Evolutionary conservation across 345 rosid species (phyloP).

Genomic region (Viola odorata): DNA sequence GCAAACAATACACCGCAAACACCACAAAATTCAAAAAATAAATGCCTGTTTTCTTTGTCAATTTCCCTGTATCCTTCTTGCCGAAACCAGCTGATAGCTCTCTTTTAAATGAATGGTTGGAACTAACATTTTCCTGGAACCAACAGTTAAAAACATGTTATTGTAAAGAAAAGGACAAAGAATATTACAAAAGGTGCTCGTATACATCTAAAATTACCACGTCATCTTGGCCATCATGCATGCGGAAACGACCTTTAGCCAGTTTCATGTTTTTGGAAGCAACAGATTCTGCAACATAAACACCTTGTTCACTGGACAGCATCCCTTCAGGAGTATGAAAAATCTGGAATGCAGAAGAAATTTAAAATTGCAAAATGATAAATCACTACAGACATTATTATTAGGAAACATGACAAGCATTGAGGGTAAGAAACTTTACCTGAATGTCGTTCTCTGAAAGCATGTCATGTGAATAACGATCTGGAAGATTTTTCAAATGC

Average conservation of each 20-base stretch:
- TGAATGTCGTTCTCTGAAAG: conserved; percentile 71
- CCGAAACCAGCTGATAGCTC: conserved; percentile 49
- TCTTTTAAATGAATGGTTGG: conserved; percentile 56
- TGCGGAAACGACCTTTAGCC: conserved; percentile 53
- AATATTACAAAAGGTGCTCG: background rate
- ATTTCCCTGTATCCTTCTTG: conserved; percentile 62
- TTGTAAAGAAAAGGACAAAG: background rate
- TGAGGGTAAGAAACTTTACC: conserved; percentile 30
- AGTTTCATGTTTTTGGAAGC: conserved; percentile 59
- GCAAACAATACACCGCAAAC: conserved; percentile 10
- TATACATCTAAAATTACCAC: conserved; percentile 19
- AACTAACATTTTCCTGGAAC: conserved; percentile 36
- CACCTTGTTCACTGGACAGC: conserved; percentile 80
- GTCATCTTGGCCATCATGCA: conserved; percentile 40
- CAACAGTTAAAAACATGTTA: background rate
- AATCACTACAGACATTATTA: background rate
- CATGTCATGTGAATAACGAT: conserved; percentile 63
- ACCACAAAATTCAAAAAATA: conserved; percentile 12
- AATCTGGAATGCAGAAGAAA: conserved; percentile 41
- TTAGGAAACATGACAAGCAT: background rate
- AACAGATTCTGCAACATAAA: conserved; percentile 76
- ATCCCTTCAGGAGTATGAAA: conserved; percentile 86
- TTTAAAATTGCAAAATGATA: background rate
- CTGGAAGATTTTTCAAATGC: conserved; percentile 68
- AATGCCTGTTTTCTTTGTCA: conserved; percentile 61